A percentile compares a stretch with the other conserved stretches of the same genome.
Evolutionary conservation across 2,329 filamentous ascomycete genomes (phyloP).

Genomic region (Sphaceloma murrayae): DNA sequence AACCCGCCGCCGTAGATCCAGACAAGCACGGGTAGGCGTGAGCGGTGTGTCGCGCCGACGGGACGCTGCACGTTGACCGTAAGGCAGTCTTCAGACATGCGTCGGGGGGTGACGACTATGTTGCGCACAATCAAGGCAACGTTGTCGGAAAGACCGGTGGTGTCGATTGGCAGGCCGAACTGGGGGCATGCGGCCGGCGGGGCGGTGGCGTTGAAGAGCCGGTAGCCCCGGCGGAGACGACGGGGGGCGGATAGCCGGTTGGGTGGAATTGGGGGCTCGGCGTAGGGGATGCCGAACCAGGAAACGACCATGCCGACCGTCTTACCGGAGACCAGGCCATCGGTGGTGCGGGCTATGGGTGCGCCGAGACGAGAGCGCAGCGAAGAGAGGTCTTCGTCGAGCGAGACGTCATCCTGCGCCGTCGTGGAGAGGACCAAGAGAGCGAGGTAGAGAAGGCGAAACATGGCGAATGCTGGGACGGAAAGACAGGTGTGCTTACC

Average conservation of each 20-base stretch:
- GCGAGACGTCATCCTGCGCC: not conserved
- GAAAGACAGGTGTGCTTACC: not conserved
- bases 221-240: not conserved
- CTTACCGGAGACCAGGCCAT: not conserved
- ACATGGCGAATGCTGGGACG: not conserved
- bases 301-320: not conserved
- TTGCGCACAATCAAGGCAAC: conserved; percentile 4
- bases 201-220: conserved; percentile 3
- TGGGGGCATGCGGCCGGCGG: conserved; percentile 3
- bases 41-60: conserved; percentile 23
- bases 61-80: conserved; percentile 47
- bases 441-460: not conserved
- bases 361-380: not conserved
- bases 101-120: not conserved
- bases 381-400: not conserved
- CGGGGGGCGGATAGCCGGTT: not conserved
- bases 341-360: not conserved
- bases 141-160: not conserved
- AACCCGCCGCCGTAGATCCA: conserved; percentile 39
- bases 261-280: not conserved
- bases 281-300: conserved; percentile 6
- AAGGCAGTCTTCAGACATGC: conserved; percentile 46
- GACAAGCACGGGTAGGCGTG: conserved; percentile 36
- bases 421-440: not conserved
- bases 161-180: conserved; percentile 2